phyloP scores from a whole-genome alignment of 805 yeast genomes.

The Isabelozyma gotoi region DNA sequence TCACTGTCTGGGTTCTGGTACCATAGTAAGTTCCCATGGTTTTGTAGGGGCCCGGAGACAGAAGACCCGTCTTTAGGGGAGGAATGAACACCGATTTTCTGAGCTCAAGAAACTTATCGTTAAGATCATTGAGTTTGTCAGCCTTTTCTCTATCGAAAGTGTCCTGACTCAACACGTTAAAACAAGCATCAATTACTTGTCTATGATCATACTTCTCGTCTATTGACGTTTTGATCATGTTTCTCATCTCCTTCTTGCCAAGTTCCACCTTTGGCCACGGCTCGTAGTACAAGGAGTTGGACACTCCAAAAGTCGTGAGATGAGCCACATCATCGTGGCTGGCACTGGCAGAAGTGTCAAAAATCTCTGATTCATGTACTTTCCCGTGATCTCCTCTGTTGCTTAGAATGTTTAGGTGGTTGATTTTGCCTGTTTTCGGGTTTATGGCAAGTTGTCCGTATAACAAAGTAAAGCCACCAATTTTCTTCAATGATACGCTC shows the following conservation, averaged over 20 bases:
- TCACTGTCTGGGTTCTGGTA: slow-evolving; percentile 82
- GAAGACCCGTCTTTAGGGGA: slow-evolving; percentile 42
- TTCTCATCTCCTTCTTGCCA: slow-evolving; percentile 41
- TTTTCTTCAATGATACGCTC: slow-evolving; percentile 19
- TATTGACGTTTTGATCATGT: slow-evolving; percentile 17
- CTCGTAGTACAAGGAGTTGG: slow-evolving; percentile 62
- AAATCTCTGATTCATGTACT: slow-evolving; percentile 22
- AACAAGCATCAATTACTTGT: slow-evolving; percentile 48
- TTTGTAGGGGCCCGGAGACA: slow-evolving; percentile 11
- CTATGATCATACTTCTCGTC: slow-evolving; percentile 25
- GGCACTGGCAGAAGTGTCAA: slow-evolving; percentile 12
- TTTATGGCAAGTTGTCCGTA: slow-evolving; percentile 48
- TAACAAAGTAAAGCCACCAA: slow-evolving; percentile 66
- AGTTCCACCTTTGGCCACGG: slow-evolving; percentile 74
- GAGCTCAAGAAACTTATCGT: slow-evolving; percentile 38
- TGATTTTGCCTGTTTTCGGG: slow-evolving; percentile 17
- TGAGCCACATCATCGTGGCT: slow-evolving; percentile 17
- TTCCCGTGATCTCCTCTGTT: slow-evolving; percentile 46
- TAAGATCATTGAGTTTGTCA: slow-evolving; percentile 10
- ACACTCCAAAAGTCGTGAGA: slow-evolving; percentile 52
- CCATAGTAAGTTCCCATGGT: slow-evolving; percentile 65
- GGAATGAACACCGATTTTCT: slow-evolving; percentile 71
- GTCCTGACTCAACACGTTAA: slow-evolving; percentile 50
- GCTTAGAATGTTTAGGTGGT: slow-evolving; percentile 47
- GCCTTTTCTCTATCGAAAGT: slow-evolving; percentile 29